Evolutionary conservation across 2,329 filamentous ascomycete species (phyloP).

Genomic region (Ophiobolus disseminans): DNA sequence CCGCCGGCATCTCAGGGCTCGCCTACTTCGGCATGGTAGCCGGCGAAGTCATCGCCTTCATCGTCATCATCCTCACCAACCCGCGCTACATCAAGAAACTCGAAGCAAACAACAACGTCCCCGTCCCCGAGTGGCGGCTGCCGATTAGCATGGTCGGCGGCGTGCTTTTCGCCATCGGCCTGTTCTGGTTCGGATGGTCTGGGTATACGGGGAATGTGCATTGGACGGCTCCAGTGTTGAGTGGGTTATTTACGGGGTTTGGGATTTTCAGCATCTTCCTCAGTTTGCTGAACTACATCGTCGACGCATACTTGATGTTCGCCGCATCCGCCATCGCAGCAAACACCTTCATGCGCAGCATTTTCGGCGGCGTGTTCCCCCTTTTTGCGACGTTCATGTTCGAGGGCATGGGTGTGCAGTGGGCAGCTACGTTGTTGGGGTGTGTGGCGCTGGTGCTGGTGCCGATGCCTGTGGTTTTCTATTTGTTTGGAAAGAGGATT

Average conservation of each 20-base stretch:
- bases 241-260: conserved; percentile 63
- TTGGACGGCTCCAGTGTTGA: conserved; percentile 51
- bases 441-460: conserved; percentile 52
- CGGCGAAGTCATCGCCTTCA: conserved; percentile 73
- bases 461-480: conserved; percentile 55
- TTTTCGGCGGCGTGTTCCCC: conserved; percentile 60
- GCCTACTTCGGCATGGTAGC: conserved; percentile 85
- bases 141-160: conserved; percentile 63
- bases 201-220: conserved; percentile 53
- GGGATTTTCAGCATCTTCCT: conserved; percentile 66
- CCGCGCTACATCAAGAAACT: conserved; percentile 66
- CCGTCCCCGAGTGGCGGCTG: conserved; percentile 65
- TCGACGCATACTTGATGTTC: conserved; percentile 65
- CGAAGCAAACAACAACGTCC: conserved; percentile 57
- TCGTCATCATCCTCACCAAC: conserved; percentile 68
- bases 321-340: conserved; percentile 63
- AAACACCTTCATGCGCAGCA: conserved; percentile 61
- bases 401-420: conserved; percentile 59
- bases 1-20: conserved; percentile 72
- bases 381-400: conserved; percentile 65
- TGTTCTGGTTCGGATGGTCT: conserved; percentile 52
- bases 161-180: conserved; percentile 49
- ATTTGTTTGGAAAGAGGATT: conserved; percentile 53
- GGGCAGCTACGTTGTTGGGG: conserved; percentile 55
- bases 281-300: conserved; percentile 64